Conservation (phyloP, 768 basidiomycete genomes). For the Auriculariales sp. region DNA sequence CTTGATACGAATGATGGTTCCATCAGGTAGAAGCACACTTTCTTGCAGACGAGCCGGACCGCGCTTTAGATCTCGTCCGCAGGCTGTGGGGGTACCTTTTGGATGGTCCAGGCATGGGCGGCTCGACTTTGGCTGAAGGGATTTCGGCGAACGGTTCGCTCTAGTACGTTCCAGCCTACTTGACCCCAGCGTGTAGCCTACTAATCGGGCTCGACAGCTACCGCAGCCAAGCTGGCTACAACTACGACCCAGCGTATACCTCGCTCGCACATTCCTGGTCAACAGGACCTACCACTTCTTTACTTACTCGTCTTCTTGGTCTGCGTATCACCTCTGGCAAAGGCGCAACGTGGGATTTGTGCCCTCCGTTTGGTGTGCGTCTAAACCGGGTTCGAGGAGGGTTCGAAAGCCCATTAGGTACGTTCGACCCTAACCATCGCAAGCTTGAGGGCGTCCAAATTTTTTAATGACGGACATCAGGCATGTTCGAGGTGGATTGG, state of each 20-base stretch:
- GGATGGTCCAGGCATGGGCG: constrained; percentile 36
- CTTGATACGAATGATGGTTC: not conserved
- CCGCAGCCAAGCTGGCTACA: constrained; percentile 40
- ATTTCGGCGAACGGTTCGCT: constrained; percentile 44
- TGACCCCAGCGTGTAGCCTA: not conserved
- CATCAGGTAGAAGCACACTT: constrained; percentile 44
- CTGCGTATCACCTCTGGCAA: no score
- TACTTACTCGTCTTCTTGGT: no score
- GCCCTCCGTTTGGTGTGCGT: no score
- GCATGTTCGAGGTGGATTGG: no score
- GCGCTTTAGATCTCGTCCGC: constrained; percentile 37
- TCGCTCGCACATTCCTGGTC: constrained; percentile 49
- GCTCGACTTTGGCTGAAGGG: constrained; percentile 44
- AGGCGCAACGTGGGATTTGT: no score
- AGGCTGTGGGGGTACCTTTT: constrained; percentile 50
- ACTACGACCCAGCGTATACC: constrained; percentile 42
- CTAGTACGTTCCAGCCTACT: constrained; percentile 19
- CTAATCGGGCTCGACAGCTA: constrained; percentile 20
- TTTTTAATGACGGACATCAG: no score
- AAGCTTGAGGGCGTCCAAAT: no score
- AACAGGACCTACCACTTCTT: constrained; percentile 43
- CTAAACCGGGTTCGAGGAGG: no score
- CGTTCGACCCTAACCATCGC: no score
- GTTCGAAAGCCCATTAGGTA: no score
- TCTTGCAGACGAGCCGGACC: constrained; percentile 31